Evolutionary conservation across 2,329 filamentous ascomycete genomes (phyloP), one percentile per base, ranked within the genome.

Genomic region (Fusarium beomiforme): DNA sequence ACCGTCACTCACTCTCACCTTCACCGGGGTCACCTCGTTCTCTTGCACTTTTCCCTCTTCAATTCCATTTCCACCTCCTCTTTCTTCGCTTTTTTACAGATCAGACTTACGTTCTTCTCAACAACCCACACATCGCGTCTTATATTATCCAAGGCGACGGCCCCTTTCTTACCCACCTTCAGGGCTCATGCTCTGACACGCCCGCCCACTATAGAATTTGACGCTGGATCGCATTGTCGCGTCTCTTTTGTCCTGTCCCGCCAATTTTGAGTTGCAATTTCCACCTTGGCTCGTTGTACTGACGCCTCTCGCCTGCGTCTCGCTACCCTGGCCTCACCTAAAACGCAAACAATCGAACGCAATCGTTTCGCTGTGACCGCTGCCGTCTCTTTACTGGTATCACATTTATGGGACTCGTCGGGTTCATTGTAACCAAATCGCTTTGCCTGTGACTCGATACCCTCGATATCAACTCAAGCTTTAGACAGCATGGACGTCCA

Each of bases 401-500:
- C 44, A 55, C 56, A 51, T 61, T 39, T 39, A 72, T 41, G 54
- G 43, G 54, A 57, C 36, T 51, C 50, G 41, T 58, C 41, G n/a
- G 47, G 41, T 36, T 59, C 43, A 51, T n/a, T 65, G 37, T 54
- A 56, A 70, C 44, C 47, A 23, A 49, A 26, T 58, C 49, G 60
- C 39, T 37, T 43, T 21, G 64, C 34, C 49, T 58, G 37, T 53
- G 46, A 59, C 69, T 57, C 69, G 65, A 66, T 53, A 51, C 42
- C 37, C 59, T 64, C 59, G 43, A 44, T 70, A 66, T 58, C 59
- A 51, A 64, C 50, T 37, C 37, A 26, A 65, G 17, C n/a, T 23
- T 41, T 41, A 51, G 63, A 68, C 72, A 55, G 58, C 51, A 78
- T 79, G 76, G 78, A 79, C 44, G 51, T 72, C 56, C 75, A 78